Evolutionary conservation across 768 basidiomycete genomes (phyloP), one percentile per base, ranked within the genome.

Genomic region (Suillus subaureus): DNA sequence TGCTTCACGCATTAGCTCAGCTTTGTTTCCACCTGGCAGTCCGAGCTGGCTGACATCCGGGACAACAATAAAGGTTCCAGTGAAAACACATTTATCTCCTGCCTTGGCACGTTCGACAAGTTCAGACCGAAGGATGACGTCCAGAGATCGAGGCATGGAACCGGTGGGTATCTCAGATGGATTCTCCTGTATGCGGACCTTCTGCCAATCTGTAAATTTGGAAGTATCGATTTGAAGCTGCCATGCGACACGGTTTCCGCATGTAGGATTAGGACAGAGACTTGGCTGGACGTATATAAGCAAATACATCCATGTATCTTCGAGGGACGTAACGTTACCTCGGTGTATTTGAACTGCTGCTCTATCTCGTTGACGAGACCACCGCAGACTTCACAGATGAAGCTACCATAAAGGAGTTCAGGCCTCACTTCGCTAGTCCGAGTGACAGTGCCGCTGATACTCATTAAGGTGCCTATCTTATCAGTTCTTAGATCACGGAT

Each of bases 331-430:
- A 1, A 61, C 73, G 15, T 60, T 69, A 96, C 96, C 83, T 99
- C 97, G 23, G 97, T 99, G 75, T 98, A 99, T 75, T 98, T 99
- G 86, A 99, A 99, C 75, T 99, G 97, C 75, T 99, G 97, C 74
- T 99, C 97, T 57, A 99, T 89, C 73, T 98, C 97, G 63, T 91
- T 87, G 31, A 98, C 90, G 13, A 91, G 81, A 37, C 92, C 93
- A 55, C 87, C 85, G 73, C 97, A 99, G 51, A 90, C 85, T 77
- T 94, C 91, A 71, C 97, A 99, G 56, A 91, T 87, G 75, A 97
- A 99, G 65, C 93, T 96, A 23, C 97, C 97, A 71, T 85, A 96
- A 23, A 99, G 82, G 58, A 99, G 79, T 78, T 99, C 97, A 2
- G 97, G 97, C 37, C 97, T 84, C 54, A 99, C 97, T 81, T 99